Base-by-base conservation (phyloP, 2,329 filamentous ascomycete species). In the Calonectria henricotiae region DNA sequence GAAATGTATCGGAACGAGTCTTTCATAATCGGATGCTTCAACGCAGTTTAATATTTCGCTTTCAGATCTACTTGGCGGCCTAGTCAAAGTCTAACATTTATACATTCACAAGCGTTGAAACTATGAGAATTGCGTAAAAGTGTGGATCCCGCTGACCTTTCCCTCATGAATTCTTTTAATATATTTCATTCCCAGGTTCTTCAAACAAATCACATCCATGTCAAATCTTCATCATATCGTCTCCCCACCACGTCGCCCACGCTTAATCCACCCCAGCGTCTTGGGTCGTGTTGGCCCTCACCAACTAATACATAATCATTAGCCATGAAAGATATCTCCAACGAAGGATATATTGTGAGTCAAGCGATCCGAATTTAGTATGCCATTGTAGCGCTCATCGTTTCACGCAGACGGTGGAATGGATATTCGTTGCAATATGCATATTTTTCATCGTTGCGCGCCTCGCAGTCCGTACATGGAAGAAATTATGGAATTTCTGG, bases 231-330 rank as follows among this genome's bases (percentile, higher is more conserved):
- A 27, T 32, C 47, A 32, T 32, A n/a, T 27, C 2, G n/a, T 7
- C 1, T 5, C 20, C 4, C 5, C 6, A 20, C 5, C 3, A 7
- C 0, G 1, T 32, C 15, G 4, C 4, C 9, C 13, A 20, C 15
- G 0, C 13, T 5, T 32, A 9, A 12, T 35, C 4, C 11, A 37
- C 12, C 35, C 5, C 35, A 1, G 11, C 8, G 1, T 11, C 8
- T 3, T 11, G 9, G 35, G 35, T 8, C 12, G 9, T 37, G 5
- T 37, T 37, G 3, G 35, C 12, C 35, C 9, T 8, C 8, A 13
- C 11, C 4, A 9, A 3, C 12, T 37, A 37, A 7, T 37, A 46
- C 25, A 1, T 5, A 32, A 32, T 12, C 6, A n/a, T 4, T 11
- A n/a, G 7, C 17, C 1, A 51, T 51, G 47, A 32, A 30, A 15